phyloP scores from a whole-genome alignment of 163 green algal genomes.

The Scenedesmus sp. region DNA sequence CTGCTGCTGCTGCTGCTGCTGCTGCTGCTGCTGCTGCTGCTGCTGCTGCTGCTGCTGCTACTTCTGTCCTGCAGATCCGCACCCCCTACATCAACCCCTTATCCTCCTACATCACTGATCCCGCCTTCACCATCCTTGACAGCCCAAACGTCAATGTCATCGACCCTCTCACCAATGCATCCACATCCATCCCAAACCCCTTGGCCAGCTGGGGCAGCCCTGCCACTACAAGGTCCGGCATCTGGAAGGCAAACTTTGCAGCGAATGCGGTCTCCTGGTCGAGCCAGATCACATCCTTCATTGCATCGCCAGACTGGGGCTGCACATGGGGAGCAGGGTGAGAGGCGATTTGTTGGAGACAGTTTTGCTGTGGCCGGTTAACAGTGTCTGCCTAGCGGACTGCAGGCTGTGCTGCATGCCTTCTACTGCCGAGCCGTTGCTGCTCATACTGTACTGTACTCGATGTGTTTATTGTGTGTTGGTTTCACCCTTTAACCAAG shows the following conservation, averaged over 20 bases:
- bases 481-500: background rate
- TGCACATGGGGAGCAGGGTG: background rate
- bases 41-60: background rate
- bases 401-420: too few species aligned
- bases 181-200: background rate
- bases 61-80: background rate
- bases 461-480: background rate
- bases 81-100: background rate
- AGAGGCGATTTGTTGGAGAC: background rate
- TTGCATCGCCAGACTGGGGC: background rate
- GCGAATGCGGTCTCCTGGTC: background rate
- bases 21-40: background rate
- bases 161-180: background rate
- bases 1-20: background rate
- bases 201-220: background rate
- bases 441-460: too few species aligned
- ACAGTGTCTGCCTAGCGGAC: too few species aligned
- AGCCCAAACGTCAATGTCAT: background rate
- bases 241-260: background rate
- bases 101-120: background rate
- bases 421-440: too few species aligned
- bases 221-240: background rate
- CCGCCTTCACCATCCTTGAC: background rate
- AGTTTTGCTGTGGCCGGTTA: background rate
- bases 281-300: background rate